A percentile compares a stretch with the other conserved stretches of the same genome.
Evolutionary conservation across 2,329 filamentous ascomycete species (phyloP).

Genomic region (Aspergillus calidoustus): DNA sequence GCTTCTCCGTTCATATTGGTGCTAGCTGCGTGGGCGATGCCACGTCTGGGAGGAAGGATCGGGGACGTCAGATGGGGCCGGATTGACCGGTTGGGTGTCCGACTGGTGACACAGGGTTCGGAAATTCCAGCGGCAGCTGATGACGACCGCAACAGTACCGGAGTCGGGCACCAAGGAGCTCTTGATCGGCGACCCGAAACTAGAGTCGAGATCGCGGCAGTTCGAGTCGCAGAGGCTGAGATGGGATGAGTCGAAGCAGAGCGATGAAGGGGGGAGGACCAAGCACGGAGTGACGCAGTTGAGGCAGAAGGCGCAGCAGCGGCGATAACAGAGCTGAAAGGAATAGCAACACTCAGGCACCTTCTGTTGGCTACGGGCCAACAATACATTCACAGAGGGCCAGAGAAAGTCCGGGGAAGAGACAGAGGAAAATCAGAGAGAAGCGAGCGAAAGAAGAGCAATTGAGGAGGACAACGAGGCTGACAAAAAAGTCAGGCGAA

Average conservation of each 20-base stretch:
- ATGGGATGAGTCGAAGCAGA: neutral
- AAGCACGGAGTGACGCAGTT: constrained; percentile 20
- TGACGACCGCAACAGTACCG: constrained; percentile 10
- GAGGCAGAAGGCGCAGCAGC: constrained; percentile 19
- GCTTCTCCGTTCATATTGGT: constrained; percentile 58
- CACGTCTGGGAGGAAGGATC: constrained; percentile 14
- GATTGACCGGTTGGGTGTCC: constrained; percentile 20
- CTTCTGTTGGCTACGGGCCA: constrained; percentile 35
- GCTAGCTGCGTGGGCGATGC: constrained; percentile 19
- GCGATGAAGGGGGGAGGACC: constrained; percentile 15
- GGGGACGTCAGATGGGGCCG: constrained; percentile 17
- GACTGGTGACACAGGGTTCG: constrained; percentile 20
- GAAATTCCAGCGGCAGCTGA: constrained; percentile 14
- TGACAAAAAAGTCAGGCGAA: constrained; percentile 21
- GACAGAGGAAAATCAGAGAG: constrained; percentile 15
- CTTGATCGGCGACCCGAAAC: neutral
- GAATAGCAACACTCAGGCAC: constrained; percentile 34
- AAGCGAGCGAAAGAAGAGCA: constrained; percentile 5
- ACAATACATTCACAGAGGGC: constrained; percentile 42
- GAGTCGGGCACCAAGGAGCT: constrained; percentile 9
- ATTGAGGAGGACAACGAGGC: constrained; percentile 5
- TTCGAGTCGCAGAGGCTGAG: neutral
- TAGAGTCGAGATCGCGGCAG: neutral
- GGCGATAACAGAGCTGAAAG: constrained; percentile 19
- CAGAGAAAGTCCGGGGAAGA: constrained; percentile 18